Base-by-base conservation (phyloP, 2,329 filamentous ascomycete species). In the Curvularia lunata region DNA sequence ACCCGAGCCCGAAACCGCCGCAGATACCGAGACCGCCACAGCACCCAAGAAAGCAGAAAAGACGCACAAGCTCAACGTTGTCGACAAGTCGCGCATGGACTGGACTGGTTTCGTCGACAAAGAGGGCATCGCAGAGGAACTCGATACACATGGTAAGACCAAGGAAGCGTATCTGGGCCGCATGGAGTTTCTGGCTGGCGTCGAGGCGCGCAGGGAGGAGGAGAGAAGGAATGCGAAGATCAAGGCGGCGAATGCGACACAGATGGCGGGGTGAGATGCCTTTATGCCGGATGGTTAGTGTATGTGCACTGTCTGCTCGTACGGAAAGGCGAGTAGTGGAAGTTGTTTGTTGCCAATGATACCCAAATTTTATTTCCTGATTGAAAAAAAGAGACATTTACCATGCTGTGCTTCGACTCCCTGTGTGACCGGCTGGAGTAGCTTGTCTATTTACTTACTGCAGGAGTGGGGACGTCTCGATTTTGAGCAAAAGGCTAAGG, bases 61-160 rank as follows among this genome's bases (percentile, higher is more conserved):
- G 77, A 83, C 67, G 21, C 83, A 84, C 56, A 88, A 87, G 68
- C 82, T 89, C 76, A 88, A 87, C 63, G 87, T 86, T 0, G 85
- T 89, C 48, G 85, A 88, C 74, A 89, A 88, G 74, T 87, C 84
- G 28, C 82, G 85, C 52, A 77, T 88, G 67, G 86, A 89, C 65
- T 89, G 86, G 86, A 85, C 84, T 19, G 81, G 82, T 10, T 87
- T 86, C 67, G 86, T 89, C 40, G 84, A 87, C 68, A 77, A 83
- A 52, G 83, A 84, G 45, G 85, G 86, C 28, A 82, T 88, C 56
- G 82, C 83, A 55, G 85, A 87, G 56, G 86, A 89, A 71, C 72
- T 89, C 68, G 82, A 84, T 54, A 80, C 80, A 45, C 85, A 87
- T 70, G 85, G 84, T 61, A 86, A 85, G 70, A 85, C 85, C 10